Conservation (phyloP, 495 filamentous ascomycete species). For the Aspergillus baeticus region DNA sequence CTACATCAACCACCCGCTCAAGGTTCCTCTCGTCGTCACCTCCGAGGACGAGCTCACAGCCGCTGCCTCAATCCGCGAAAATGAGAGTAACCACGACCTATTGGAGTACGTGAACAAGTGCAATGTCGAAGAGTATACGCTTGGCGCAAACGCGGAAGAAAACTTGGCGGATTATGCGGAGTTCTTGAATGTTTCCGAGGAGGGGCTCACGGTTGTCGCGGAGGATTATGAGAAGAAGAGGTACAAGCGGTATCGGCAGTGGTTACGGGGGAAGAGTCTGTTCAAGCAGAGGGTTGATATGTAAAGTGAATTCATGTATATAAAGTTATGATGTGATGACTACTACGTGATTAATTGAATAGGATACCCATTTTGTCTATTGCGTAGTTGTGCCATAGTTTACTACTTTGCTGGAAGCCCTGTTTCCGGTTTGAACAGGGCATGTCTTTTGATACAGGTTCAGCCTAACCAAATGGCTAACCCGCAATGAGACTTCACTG, state of each 20-base stretch:
- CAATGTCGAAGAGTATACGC: conserved; percentile 34
- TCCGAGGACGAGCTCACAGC: conserved; percentile 56
- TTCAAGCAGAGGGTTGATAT: conserved; percentile 85
- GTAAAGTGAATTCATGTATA: conserved; percentile 22
- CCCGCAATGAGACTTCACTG: no score
- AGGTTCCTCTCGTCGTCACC: conserved; percentile 81
- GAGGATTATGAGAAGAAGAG: conserved; percentile 86
- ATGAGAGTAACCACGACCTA: conserved; percentile 61
- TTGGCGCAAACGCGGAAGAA: conserved; percentile 52
- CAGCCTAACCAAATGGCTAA: no score
- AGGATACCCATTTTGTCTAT: background rate
- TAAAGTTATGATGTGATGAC: background rate
- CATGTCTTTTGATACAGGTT: background rate
- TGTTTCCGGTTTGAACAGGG: no score
- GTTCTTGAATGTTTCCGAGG: conserved; percentile 71
- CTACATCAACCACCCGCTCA: conserved; percentile 91
- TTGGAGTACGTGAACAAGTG: conserved; percentile 67
- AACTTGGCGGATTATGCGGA: conserved; percentile 74
- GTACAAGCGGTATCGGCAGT: conserved; percentile 94
- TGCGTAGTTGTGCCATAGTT: no score
- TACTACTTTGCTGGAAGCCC: no score
- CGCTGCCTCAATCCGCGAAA: conserved; percentile 37
- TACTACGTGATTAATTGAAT: no score
- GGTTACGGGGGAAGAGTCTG: conserved; percentile 86
- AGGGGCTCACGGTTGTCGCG: conserved; percentile 81